These are phyloP conservation scores for Fusarium vanettenii DNA, from an alignment of 2,329 filamentous ascomycete genomes.

Conservation along the genomic window DNA sequence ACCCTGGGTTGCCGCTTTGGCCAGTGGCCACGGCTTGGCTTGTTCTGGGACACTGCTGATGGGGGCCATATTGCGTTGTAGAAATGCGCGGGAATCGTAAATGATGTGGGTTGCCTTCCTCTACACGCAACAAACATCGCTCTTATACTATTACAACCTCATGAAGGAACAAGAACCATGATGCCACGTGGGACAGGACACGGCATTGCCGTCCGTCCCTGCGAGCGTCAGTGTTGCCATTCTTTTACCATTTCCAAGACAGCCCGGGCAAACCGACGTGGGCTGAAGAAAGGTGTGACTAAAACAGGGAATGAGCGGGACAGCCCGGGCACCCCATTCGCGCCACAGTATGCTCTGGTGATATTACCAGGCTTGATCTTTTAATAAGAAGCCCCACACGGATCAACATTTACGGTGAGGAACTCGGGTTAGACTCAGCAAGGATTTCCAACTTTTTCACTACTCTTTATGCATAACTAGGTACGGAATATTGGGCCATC, in stretches of 20 bases:
- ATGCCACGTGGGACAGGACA: neutral
- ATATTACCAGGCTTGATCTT: neutral
- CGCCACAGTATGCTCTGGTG: neutral
- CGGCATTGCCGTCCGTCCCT: neutral
- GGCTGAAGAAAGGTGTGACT: neutral
- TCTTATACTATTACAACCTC: neutral
- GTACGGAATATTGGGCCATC: neutral
- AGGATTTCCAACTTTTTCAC: neutral
- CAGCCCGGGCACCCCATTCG: neutral
- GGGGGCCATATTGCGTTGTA: neutral
- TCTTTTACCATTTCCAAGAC: neutral
- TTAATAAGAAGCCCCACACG: neutral
- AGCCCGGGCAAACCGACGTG: neutral
- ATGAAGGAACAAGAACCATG: neutral
- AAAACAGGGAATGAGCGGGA: neutral
- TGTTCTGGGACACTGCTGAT: no score
- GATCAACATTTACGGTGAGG: neutral
- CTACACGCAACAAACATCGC: neutral
- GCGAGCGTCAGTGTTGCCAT: neutral
- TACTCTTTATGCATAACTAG: neutral
- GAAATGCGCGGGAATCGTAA: neutral
- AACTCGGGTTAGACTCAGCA: neutral
- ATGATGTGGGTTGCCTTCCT: neutral
- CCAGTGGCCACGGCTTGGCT: neutral
- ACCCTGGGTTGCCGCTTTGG: neutral